Evolutionary conservation across 1,284 basidiomycete genomes (phyloP), one percentile per base, ranked within the genome.

Genomic region (Cystobasidium slooffiae): DNA sequence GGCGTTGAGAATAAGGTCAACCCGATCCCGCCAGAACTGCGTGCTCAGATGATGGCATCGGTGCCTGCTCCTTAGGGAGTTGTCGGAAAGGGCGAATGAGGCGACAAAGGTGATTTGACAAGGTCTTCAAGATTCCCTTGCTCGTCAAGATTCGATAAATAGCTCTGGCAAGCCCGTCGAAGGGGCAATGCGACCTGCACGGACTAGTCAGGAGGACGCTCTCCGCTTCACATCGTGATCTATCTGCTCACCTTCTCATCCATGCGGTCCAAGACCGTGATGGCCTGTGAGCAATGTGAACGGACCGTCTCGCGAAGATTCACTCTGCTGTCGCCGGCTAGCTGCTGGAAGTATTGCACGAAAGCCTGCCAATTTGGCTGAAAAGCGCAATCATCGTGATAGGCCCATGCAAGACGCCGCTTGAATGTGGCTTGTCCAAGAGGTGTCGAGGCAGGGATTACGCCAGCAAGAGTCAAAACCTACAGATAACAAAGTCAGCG

Each of bases 1-100:
- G 87, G 87, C 3, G 86, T 99, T 43, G 86, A 88, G 76, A 95
- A 97, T 82, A 89, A 88, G 80, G 88, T 96, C 75, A 92, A 94
- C 73, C 83, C 85, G 0, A 77, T 73, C 18, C 70, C 70, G n/a
- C 39, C 49, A 20, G 68, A 70, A 44, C n/a, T 70, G 12, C 39
- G 58, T 5, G 41, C 52, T 14, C 66, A 68, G 41, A 46, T 66
- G 47, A 12, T 31, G 16, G 14, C 56, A 12, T 18, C 14, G 39
- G 39, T 39, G 37, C 56, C 56, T 59, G 9, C 39, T n/a, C 14
- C 56, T 39, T 59, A 59, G 56, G 9, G 10, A 43, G 18, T 18
- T 18, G 12, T 41, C 18, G 56, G 56, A 24, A 59, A 59, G 6
- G 56, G 56, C 10, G 12, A n/a, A 10, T 41, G n/a, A 5, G 56